phyloP scores from a whole-genome alignment of 352 stramenopile genomes.

The Phytopythium boreale region DNA sequence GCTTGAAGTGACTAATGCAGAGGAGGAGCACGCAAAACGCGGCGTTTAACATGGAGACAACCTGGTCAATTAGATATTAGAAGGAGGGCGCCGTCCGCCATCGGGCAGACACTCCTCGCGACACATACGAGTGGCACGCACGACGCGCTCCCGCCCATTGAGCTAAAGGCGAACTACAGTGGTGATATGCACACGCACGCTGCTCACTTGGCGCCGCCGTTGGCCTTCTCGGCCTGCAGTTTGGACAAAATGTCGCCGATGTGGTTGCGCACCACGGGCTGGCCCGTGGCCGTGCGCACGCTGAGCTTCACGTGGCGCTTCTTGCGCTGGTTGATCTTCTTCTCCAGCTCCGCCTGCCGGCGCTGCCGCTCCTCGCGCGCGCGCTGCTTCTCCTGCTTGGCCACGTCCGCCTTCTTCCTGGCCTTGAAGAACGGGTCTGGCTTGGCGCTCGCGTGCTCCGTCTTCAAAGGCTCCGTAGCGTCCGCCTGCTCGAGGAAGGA shows the following conservation, averaged over 20 bases:
- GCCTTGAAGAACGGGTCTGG: conserved; percentile 84
- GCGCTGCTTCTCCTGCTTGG: conserved; percentile 47
- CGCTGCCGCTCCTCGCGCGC: conserved; percentile 44
- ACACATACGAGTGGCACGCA: too few species aligned
- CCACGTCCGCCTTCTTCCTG: conserved; percentile 67
- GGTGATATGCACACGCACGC: too few species aligned
- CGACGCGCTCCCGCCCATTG: background rate
- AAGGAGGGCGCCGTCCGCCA: too few species aligned
- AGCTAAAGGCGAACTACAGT: conserved; percentile 11
- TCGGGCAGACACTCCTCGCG: too few species aligned
- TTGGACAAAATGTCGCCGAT: conserved; percentile 81
- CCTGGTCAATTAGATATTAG: background rate
- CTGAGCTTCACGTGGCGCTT: conserved; percentile 88
- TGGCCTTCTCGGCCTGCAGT: conserved; percentile 50
- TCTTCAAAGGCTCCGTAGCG: conserved; percentile 14
- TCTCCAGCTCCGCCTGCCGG: conserved; percentile 46
- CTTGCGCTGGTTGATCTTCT: conserved; percentile 80
- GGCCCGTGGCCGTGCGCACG: conserved; percentile 67
- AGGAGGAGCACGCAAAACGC: too few species aligned
- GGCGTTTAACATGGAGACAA: background rate
- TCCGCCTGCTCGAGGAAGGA: conserved; percentile 24
- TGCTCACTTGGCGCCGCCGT: background rate
- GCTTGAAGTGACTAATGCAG: too few species aligned
- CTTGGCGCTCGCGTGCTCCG: conserved; percentile 25
- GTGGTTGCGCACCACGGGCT: conserved; percentile 84